Evolutionary conservation across 2,329 filamentous ascomycete genomes (phyloP).

Genomic region (Aspergillus aculeatinus): DNA sequence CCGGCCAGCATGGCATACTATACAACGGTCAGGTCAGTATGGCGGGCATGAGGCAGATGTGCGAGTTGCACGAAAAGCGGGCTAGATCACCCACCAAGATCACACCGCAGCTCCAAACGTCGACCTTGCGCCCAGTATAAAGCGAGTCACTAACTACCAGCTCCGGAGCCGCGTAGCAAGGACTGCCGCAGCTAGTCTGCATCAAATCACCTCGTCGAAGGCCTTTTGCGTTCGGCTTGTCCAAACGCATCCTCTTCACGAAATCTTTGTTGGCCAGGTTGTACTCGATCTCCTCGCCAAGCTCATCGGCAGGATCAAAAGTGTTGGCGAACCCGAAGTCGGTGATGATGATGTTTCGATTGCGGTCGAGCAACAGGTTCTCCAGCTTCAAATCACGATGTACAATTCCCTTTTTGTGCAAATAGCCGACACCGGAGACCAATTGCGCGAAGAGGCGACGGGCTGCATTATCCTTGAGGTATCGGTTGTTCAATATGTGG

Average conservation of each 20-base stretch:
- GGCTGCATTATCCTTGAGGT: slow-evolving; percentile 89
- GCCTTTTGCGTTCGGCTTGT: slow-evolving; percentile 72
- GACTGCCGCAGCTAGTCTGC: slow-evolving; percentile 98
- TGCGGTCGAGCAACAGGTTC: slow-evolving; percentile 90
- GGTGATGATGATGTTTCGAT: slow-evolving; percentile 98
- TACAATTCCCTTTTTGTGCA: slow-evolving; percentile 98
- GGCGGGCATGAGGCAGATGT: no score
- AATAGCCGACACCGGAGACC: slow-evolving; percentile 91
- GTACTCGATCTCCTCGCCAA: slow-evolving; percentile 86
- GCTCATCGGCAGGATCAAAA: slow-evolving; percentile 83
- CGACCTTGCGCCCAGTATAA: slow-evolving; percentile 95
- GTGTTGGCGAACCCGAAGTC: slow-evolving; percentile 99
- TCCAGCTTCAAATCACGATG: slow-evolving; percentile 96
- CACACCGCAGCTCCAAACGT: slow-evolving; percentile 98
- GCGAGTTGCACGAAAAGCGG: neutral
- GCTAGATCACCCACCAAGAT: slow-evolving; percentile 71
- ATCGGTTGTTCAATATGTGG: slow-evolving; percentile 95
- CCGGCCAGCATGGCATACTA: slow-evolving; percentile 98
- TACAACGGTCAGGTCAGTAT: neutral
- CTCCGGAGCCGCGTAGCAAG: slow-evolving; percentile 95
- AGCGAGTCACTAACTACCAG: slow-evolving; percentile 95
- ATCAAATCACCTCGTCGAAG: slow-evolving; percentile 88
- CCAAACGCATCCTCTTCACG: slow-evolving; percentile 81
- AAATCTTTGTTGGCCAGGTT: slow-evolving; percentile 83
- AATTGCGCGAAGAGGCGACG: slow-evolving; percentile 91